Evolutionary conservation across 2,329 filamentous ascomycete genomes (phyloP), one percentile per base, ranked within the genome.

Genomic region (Xylaria sp.): DNA sequence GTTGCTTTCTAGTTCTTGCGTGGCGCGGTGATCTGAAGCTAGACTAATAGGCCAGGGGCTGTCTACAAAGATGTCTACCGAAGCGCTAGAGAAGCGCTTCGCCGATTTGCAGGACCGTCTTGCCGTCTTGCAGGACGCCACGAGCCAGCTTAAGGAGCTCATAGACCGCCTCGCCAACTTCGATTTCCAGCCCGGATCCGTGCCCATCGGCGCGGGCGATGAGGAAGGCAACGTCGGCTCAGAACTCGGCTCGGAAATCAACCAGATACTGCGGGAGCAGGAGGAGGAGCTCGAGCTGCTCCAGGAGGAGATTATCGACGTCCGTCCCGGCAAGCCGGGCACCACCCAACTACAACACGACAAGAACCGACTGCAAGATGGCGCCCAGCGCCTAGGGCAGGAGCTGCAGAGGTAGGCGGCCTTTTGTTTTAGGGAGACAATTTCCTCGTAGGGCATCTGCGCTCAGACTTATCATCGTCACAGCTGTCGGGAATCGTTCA

Each of bases 221-320:
- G 76, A 78, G 18, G 81, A 82, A 45, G 76, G 76, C 54, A 79
- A 80, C 57, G 77, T 80, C 34, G 84, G 88, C 51, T 71, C 87
- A 18, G 92, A 96, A 73, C 82, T 97, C 29, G 84, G 85, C 60
- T 79, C 84, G 19, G 92, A 97, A 70, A 96, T 97, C 59, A 86
- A 88, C 62, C 86, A 90, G 66, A 82, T 83, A 17, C 74, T 97
- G 56, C 88, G 90, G 63, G 87, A 90, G 52, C 84, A 89, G 45
- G 87, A 95, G 64, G 91, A 95, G 59, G 91, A 96, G 54, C 82
- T 94, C 60, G 92, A 96, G 71, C 73, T 94, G 17, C 69, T 97
- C 29, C 79, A 78, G 44, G 91, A 94, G 68, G 92, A 96, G 66
- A 80, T 91, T 22, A 83, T 89, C 57, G 91, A 91, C 64, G 73